Percentiles rank a stretch among this genome's conserved stretches.
Evolutionary conservation across 2,329 filamentous ascomycete genomes (phyloP).

Genomic region (Colletotrichum tropicale): DNA sequence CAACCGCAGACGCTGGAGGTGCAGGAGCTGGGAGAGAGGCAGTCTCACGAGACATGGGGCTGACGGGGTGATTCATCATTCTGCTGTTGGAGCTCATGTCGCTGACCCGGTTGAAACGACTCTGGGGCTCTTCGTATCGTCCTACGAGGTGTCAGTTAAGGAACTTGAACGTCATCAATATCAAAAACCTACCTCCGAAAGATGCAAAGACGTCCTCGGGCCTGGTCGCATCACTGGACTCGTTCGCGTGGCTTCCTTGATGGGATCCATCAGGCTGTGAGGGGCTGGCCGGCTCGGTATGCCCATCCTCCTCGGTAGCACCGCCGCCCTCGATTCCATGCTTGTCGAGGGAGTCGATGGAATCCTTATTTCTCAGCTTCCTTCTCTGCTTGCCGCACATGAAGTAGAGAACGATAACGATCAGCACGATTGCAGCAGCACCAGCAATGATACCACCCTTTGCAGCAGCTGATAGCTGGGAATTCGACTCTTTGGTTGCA

Average conservation of each 20-base stretch:
- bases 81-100: background rate
- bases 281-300: constrained; percentile 28
- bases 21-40: background rate
- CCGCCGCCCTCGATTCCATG: constrained; percentile 20
- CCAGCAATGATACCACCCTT: constrained; percentile 12
- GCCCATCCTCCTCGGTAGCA: constrained; percentile 30
- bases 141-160: constrained; percentile 4
- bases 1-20: background rate
- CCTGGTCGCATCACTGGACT: constrained; percentile 9
- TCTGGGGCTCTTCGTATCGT: constrained; percentile 17
- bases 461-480: background rate
- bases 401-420: constrained; percentile 24
- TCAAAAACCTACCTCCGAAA: constrained; percentile 44
- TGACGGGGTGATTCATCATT: constrained; percentile 21
- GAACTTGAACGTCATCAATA: background rate
- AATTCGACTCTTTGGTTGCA: background rate
- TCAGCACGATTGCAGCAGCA: constrained; percentile 16
- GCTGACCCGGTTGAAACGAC: constrained; percentile 15
- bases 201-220: constrained; percentile 44
- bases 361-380: constrained; percentile 2
- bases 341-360: constrained; percentile 9
- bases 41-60: background rate
- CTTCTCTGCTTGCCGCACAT: constrained; percentile 15
- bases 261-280: constrained; percentile 9
- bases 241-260: constrained; percentile 25